Evolutionary conservation across 1,284 basidiomycete genomes (phyloP).

Genomic region (Leccinum subrobustum): DNA sequence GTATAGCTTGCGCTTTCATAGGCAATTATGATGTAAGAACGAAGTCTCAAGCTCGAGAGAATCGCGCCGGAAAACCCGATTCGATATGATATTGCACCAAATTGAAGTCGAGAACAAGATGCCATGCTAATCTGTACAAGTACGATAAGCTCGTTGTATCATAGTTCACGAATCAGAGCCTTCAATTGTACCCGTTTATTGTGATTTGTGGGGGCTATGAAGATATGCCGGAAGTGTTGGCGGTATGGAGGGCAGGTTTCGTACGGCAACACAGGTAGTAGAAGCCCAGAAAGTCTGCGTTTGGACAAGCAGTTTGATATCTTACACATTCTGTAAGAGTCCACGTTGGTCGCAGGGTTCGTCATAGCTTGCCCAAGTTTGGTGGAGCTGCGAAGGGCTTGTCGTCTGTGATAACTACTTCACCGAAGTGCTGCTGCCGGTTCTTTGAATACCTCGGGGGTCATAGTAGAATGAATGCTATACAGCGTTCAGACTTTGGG

Average conservation of each 20-base stretch:
- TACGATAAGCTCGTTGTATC: too few relatives aligned
- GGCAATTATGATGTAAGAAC: too few relatives aligned
- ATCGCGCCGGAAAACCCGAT: not conserved
- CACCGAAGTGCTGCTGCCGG: not conserved
- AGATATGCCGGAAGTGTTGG: not conserved
- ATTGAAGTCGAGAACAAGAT: not conserved
- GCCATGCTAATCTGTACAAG: not conserved
- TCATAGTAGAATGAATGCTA: not conserved
- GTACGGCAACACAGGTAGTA: not conserved
- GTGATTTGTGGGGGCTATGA: not conserved
- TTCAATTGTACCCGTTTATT: not conserved
- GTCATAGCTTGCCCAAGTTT: not conserved
- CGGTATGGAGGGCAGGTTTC: not conserved
- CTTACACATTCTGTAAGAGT: not conserved
- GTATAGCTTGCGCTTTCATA: too few relatives aligned
- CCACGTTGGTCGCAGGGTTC: not conserved
- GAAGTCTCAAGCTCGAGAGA: not conserved
- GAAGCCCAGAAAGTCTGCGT: not conserved
- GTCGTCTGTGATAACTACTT: not conserved
- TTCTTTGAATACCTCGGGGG: not conserved
- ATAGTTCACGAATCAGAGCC: too few relatives aligned
- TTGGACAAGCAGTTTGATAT: not conserved
- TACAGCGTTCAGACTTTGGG: too few relatives aligned
- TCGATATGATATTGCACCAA: not conserved
- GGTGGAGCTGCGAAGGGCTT: not conserved